A percentile compares a stretch with the other conserved stretches of the same genome.
Evolutionary conservation across 768 basidiomycete genomes (phyloP).

Genomic region (Termitomyces heimii): DNA sequence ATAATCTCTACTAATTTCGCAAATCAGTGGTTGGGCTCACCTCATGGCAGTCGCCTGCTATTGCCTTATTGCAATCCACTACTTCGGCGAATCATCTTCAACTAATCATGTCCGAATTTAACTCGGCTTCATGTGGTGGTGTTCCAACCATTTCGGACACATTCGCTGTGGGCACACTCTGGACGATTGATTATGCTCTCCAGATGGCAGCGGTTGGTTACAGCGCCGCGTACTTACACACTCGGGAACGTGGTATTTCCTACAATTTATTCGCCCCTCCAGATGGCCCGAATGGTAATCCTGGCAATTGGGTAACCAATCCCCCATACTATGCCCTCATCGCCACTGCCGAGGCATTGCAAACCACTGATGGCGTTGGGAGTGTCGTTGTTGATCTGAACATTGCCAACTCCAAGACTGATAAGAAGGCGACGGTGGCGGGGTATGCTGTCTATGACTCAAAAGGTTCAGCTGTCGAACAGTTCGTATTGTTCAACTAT

Average conservation of each 20-base stretch:
- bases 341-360: constrained; percentile 37
- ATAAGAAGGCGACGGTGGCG: constrained; percentile 33
- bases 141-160: constrained; percentile 42
- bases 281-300: constrained; percentile 21
- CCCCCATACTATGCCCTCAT: constrained; percentile 47
- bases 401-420: constrained; percentile 28
- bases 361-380: constrained; percentile 30
- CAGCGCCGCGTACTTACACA: constrained; percentile 44
- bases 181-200: constrained; percentile 48
- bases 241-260: constrained; percentile 44
- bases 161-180: constrained; percentile 44
- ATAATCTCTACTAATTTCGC: background rate
- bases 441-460: constrained; percentile 60
- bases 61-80: constrained; percentile 25
- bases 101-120: constrained; percentile 50
- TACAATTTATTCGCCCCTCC: constrained; percentile 49
- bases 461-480: constrained; percentile 30
- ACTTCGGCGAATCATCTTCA: constrained; percentile 24
- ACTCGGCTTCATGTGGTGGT: constrained; percentile 50
- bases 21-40: constrained; percentile 31
- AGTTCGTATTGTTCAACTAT: constrained; percentile 46
- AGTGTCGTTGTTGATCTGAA: constrained; percentile 39
- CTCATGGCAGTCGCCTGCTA: constrained; percentile 41
- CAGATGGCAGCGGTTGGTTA: constrained; percentile 46
- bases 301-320: constrained; percentile 39